Conservation (phyloP, 495 filamentous ascomycete species). For the Aspergillus bertholletiae region DNA sequence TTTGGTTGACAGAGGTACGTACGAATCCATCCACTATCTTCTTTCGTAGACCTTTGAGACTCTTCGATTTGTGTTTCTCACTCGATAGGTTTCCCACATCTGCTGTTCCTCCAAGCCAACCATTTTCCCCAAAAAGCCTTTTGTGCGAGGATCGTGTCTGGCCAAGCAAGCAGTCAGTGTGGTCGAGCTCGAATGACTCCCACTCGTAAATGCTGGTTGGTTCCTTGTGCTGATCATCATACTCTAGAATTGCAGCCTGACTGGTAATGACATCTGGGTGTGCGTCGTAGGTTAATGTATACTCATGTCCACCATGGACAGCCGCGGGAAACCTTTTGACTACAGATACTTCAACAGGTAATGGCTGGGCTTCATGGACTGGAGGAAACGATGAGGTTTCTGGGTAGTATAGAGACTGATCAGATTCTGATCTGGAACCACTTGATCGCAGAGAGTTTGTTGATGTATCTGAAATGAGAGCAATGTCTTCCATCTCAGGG, state of each 20-base stretch:
- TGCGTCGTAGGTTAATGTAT: slow-evolving; percentile 8
- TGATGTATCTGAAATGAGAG: slow-evolving; percentile 1
- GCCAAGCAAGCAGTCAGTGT: slow-evolving; percentile 1
- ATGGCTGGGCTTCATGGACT: neutral
- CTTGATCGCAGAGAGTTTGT: slow-evolving; percentile 1
- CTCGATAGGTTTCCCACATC: slow-evolving; percentile 25
- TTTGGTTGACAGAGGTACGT: slow-evolving; percentile 10
- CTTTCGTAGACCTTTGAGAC: slow-evolving; percentile 36
- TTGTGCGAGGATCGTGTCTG: slow-evolving; percentile 27
- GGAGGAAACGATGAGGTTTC: slow-evolving; percentile 3
- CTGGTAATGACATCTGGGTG: neutral
- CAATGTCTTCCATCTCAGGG: neutral
- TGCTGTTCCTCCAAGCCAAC: slow-evolving; percentile 44
- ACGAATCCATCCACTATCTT: slow-evolving; percentile 48
- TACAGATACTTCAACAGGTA: neutral
- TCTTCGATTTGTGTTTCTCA: slow-evolving; percentile 28
- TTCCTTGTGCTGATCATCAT: slow-evolving; percentile 2
- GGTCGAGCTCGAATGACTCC: slow-evolving; percentile 1
- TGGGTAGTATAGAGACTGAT: neutral
- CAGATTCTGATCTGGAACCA: slow-evolving; percentile 1
- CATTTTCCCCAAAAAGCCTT: slow-evolving; percentile 51
- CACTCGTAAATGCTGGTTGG: neutral
- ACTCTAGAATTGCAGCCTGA: slow-evolving; percentile 13
- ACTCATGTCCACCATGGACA: slow-evolving; percentile 7
- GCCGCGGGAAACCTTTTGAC: slow-evolving; percentile 1